Conservation (phyloP, 352 stramenopile species). For the Globisporangium polare region DNA sequence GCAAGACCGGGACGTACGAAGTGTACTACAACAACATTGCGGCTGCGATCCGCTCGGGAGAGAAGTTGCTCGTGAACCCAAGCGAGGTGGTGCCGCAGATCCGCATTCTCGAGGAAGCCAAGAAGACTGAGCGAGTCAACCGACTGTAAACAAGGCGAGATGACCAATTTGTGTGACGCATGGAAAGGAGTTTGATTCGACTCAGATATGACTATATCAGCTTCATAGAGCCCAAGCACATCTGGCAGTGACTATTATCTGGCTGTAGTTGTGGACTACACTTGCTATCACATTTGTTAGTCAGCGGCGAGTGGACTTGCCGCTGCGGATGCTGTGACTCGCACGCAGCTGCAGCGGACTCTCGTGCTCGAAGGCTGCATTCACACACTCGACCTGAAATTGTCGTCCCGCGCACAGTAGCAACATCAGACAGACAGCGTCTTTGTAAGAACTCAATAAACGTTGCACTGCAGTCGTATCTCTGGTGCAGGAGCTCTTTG, state of each 20-base stretch:
- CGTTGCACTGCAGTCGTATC: not conserved
- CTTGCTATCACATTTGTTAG: not conserved
- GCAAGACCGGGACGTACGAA: conserved; percentile 47
- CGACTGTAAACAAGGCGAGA: conserved; percentile 8
- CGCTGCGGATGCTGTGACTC: not conserved
- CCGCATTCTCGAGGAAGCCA: conserved; percentile 67
- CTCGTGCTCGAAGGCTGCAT: not conserved
- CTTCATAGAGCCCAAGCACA: not conserved
- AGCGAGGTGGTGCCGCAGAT: conserved; percentile 55
- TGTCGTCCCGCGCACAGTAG: not conserved
- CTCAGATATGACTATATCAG: not conserved
- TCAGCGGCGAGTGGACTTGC: not conserved
- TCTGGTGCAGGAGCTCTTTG: conserved; percentile 26
- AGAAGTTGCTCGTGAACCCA: conserved; percentile 49
- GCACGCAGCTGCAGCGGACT: not conserved
- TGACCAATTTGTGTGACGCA: no score
- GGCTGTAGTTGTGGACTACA: no score
- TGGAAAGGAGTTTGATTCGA: no score
- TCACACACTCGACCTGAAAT: conserved; percentile 11
- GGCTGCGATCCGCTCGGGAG: conserved; percentile 43
- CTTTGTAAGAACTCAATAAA: conserved; percentile 16
- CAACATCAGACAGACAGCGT: not conserved
- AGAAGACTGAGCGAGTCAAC: conserved; percentile 45
- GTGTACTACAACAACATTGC: conserved; percentile 74
- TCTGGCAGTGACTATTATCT: not conserved